Evolutionary conservation across 192 early-diverging fungal genomes (phyloP).

Genomic region (Piromyces sp.): DNA sequence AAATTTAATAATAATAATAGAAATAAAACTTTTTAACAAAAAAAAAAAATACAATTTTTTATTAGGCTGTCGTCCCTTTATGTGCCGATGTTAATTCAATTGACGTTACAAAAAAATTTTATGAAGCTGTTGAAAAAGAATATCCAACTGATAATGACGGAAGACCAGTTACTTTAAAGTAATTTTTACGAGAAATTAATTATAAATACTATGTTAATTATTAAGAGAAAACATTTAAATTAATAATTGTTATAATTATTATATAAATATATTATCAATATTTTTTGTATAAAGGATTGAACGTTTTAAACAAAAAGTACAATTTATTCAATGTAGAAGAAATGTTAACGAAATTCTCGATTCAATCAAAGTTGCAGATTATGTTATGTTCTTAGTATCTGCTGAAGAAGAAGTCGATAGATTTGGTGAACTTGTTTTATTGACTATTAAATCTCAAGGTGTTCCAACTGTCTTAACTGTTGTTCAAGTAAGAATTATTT

Average conservation of each 20-base stretch:
- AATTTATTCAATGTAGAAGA: conserved; percentile 58
- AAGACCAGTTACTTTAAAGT: conserved; percentile 11
- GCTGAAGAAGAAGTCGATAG: conserved; percentile 80
- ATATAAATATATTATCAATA: too few species aligned
- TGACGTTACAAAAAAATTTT: conserved; percentile 22
- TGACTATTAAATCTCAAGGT: conserved; percentile 75
- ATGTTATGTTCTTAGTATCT: conserved; percentile 69
- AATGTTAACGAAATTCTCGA: conserved; percentile 75
- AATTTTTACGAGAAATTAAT: neutral
- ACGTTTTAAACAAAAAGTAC: conserved; percentile 80
- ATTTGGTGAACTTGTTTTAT: conserved; percentile 73
- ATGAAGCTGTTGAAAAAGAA: conserved; percentile 24
- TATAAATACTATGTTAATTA: too few species aligned
- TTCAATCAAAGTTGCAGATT: conserved; percentile 80
- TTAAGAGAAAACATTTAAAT: too few species aligned
- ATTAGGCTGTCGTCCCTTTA: conserved; percentile 62
- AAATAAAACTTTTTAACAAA: too few species aligned
- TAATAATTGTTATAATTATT: too few species aligned
- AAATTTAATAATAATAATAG: too few species aligned
- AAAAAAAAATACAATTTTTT: too few species aligned
- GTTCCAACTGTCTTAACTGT: conserved; percentile 54
- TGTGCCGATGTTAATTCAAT: conserved; percentile 54
- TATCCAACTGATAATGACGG: conserved; percentile 7
- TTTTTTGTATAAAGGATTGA: conserved; percentile 29
- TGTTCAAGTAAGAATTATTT: conserved; percentile 31